Percentiles rank a stretch among this genome's conserved stretches.
Conservation (phyloP, 164 flowering plant species). For the Saururus chinensis region DNA sequence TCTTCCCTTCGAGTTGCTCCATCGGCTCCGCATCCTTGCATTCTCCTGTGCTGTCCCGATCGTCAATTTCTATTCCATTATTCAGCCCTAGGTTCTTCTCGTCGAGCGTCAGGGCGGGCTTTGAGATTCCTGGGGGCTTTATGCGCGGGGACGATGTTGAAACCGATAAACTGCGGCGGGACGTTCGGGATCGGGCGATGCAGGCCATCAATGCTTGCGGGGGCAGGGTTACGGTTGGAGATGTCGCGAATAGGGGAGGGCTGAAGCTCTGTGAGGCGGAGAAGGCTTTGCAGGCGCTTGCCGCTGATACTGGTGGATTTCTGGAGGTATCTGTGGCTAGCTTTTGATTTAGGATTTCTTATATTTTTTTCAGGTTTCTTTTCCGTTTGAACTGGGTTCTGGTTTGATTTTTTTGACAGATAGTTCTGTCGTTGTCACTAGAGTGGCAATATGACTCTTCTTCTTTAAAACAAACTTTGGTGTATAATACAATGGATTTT, state of each 20-base stretch:
- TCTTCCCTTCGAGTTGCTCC: too few relatives aligned
- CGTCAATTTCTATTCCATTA: neutral
- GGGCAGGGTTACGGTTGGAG: conserved; percentile 85
- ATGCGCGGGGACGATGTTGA: conserved; percentile 61
- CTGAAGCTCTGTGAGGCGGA: conserved; percentile 68
- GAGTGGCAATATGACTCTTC: too few relatives aligned
- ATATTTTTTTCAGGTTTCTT: too few relatives aligned
- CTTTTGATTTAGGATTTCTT: neutral
- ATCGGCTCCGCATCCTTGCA: conserved; percentile 3
- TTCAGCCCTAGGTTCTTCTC: conserved; percentile 15
- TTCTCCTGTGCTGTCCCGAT: neutral
- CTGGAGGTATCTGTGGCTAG: conserved; percentile 48
- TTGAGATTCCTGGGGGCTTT: conserved; percentile 24
- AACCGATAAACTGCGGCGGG: conserved; percentile 59
- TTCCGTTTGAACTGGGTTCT: too few relatives aligned
- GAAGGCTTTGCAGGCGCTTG: conserved; percentile 85
- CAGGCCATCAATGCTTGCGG: conserved; percentile 76
- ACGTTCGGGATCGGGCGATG: conserved; percentile 72
- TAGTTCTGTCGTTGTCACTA: too few relatives aligned
- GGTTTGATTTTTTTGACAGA: too few relatives aligned
- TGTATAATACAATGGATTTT: too few relatives aligned
- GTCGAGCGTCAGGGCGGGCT: conserved; percentile 21
- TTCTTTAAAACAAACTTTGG: too few relatives aligned
- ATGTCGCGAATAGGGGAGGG: conserved; percentile 76
- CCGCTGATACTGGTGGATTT: conserved; percentile 84